A percentile compares a stretch with the other conserved stretches of the same genome.
phyloP scores from a whole-genome alignment of 148 eudicot genomes.

The Oxyria digyna region DNA sequence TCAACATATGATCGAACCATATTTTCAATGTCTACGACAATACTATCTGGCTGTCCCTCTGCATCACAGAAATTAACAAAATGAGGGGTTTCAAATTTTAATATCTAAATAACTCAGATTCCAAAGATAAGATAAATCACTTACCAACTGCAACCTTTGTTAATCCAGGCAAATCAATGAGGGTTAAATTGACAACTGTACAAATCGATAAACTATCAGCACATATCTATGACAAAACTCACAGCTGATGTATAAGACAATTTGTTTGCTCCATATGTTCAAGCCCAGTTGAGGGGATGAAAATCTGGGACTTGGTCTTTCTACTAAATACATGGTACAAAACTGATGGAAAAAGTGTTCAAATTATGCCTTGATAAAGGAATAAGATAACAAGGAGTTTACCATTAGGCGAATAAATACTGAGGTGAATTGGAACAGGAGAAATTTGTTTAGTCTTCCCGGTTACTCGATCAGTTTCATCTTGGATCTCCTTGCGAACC shows the following conservation, averaged over 20 bases:
- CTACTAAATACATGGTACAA: not conserved
- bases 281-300: not conserved
- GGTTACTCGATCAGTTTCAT: conserved; percentile 91
- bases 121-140: conserved; percentile 12
- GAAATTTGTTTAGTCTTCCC: conserved; percentile 87
- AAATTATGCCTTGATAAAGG: not conserved
- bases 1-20: conserved; percentile 73
- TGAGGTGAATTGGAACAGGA: conserved; percentile 93
- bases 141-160: conserved; percentile 97
- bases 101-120: not conserved
- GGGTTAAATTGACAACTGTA: conserved; percentile 89
- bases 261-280: not conserved
- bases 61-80: conserved; percentile 7
- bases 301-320: not conserved
- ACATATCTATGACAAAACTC: not conserved
- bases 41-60: conserved; percentile 74
- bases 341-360: not conserved
- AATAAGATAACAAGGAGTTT: not conserved
- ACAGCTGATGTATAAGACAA: not conserved
- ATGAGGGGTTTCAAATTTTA: too few species aligned
- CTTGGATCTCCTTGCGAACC: conserved; percentile 84
- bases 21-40: conserved; percentile 62
- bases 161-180: conserved; percentile 87
- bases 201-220: not conserved
- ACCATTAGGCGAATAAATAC: conserved; percentile 86